Percentiles rank a stretch among this genome's conserved stretches.
phyloP scores from a whole-genome alignment of 2,329 filamentous ascomycete species.

The Colletotrichum caudatum region DNA sequence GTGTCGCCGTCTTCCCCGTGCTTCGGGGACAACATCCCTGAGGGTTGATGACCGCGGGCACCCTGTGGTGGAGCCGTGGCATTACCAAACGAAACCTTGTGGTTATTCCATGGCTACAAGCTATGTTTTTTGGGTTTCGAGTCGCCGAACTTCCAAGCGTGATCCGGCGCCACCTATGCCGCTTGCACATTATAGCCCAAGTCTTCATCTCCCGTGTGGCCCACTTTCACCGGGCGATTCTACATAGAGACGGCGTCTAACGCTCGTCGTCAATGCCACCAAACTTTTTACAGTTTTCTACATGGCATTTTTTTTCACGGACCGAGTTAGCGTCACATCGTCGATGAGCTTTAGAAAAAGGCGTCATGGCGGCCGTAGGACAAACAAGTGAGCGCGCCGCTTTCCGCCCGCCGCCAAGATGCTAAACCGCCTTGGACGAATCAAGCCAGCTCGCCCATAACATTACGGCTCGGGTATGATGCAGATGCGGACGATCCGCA shows the following conservation, averaged over 20 bases:
- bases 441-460: not conserved
- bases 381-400: constrained; percentile 27
- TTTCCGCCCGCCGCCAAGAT: not conserved
- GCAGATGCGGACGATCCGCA: constrained; percentile 1
- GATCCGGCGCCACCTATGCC: not conserved
- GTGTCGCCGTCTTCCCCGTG: constrained; percentile 14
- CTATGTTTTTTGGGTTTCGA: constrained; percentile 1
- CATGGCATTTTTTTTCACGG: not conserved
- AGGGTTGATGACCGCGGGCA: not conserved
- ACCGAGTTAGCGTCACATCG: constrained; percentile 6
- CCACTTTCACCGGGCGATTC: not conserved
- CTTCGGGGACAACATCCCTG: constrained; percentile 6
- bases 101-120: not conserved
- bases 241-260: not conserved
- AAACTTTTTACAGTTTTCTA: not conserved
- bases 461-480: not conserved
- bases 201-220: not conserved
- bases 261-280: not conserved
- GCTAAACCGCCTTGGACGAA: not conserved
- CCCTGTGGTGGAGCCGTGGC: constrained; percentile 3
- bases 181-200: not conserved
- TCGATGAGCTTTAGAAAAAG: constrained; percentile 3
- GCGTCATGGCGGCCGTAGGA: constrained; percentile 13
- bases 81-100: constrained; percentile 32
- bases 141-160: not conserved